Evolutionary conservation across 2,329 filamentous ascomycete species (phyloP), one percentile per base, ranked within the genome.

Genomic region (Mycosphaerella sp.): DNA sequence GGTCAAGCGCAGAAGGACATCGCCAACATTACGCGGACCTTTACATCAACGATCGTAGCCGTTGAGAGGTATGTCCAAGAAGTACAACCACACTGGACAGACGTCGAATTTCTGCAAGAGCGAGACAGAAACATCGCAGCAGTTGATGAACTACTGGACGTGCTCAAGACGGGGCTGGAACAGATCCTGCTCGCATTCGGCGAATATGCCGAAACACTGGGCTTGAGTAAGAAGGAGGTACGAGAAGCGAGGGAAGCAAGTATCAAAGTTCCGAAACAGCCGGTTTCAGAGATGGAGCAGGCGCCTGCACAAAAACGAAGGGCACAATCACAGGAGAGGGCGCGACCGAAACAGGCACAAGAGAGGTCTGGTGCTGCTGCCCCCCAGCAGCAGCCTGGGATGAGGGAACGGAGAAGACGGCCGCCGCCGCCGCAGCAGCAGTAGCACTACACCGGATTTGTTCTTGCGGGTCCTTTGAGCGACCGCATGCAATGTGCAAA

Each of bases 1-100:
- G 92, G 92, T 11, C 87, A 88, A 62, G 92, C 95, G n/a, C 86
- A 95, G 61, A 78, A 83, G 42, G 87, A 93, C 59, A 83, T 97
- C 2, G 82, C 87, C 1, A 73, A 73, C 46, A 84, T 95, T 53
- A 81, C 96, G 48, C 81, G 85, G 45, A 81, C 83, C 1, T 81
- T 95, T 57, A 91, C 88, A 0, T 63, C 69, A 0, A 83, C 87
- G 0, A 83, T 90, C 53, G 78, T 75, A 51, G 82, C 82, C 60
- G 74, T 95, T 3, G 85, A 95, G 64, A 72, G 68, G 1, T 89
- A 95, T 66, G 78, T 83, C 59, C 69, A 70, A 6, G 72, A 64
- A 2, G 73, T 86, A 42, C 77, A 81, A 1, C 70, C 82, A 3
- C 88, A 93, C 70, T 95, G 89, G 89, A 91, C 87, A 1, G 90